A percentile compares a stretch with the other conserved stretches of the same genome.
phyloP scores from a whole-genome alignment of 2,329 filamentous ascomycete genomes.

The Talaromyces sp. region DNA sequence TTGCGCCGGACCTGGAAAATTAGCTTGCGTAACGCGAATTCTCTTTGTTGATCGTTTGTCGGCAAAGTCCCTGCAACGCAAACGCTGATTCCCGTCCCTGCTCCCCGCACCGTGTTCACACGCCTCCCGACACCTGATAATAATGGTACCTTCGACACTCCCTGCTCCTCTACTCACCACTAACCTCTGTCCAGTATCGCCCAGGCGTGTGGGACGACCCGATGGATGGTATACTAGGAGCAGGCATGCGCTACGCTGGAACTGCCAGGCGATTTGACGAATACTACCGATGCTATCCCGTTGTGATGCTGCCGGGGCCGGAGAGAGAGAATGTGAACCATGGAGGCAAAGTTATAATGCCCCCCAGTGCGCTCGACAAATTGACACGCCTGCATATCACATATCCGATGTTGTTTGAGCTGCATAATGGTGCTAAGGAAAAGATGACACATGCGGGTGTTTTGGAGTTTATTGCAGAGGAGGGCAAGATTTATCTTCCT shows the following conservation, averaged over 20 bases:
- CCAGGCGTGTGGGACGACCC: constrained; percentile 48
- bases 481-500: constrained; percentile 91
- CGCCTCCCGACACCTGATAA: neutral
- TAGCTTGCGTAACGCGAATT: neutral
- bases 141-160: constrained; percentile 4
- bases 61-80: neutral
- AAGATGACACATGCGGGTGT: constrained; percentile 89
- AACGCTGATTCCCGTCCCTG: neutral
- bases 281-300: constrained; percentile 95
- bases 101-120: neutral
- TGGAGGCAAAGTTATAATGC: constrained; percentile 95
- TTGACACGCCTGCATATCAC: constrained; percentile 93
- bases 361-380: constrained; percentile 94
- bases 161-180: neutral
- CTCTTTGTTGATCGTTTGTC: neutral
- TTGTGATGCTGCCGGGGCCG: constrained; percentile 86
- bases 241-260: constrained; percentile 46
- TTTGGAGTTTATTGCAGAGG: constrained; percentile 93
- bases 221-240: constrained; percentile 50
- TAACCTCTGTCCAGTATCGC: constrained; percentile 32
- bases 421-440: constrained; percentile 78
- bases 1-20: neutral
- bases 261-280: constrained; percentile 82
- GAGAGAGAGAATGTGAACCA: constrained; percentile 89
- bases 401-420: constrained; percentile 94